These are phyloP conservation scores for Fusarium stilboides DNA, from an alignment of 2,329 filamentous ascomycete genomes.

Conservation along the genomic window DNA sequence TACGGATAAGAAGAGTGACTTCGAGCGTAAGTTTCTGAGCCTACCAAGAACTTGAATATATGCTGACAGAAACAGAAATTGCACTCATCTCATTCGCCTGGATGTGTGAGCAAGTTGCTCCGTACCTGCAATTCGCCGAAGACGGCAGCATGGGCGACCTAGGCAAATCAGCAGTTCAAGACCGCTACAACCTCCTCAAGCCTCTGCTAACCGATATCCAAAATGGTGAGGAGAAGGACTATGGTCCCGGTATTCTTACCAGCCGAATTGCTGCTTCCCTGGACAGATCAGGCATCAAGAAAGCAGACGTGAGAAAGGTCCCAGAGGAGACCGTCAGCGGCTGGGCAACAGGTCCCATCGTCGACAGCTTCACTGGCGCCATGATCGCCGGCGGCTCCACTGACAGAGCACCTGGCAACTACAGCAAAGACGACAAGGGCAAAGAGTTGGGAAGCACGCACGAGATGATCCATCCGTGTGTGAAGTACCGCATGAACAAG, in stretches of 20 bases:
- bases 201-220: slow-evolving; percentile 37
- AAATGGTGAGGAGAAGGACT: slow-evolving; percentile 39
- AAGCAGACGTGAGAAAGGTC: slow-evolving; percentile 33
- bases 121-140: slow-evolving; percentile 33
- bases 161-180: slow-evolving; percentile 37
- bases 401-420: slow-evolving; percentile 38
- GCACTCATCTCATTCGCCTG: slow-evolving; percentile 48
- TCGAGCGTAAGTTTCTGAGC: slow-evolving; percentile 38
- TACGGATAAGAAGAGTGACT: slow-evolving; percentile 45
- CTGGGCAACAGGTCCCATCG: slow-evolving; percentile 47
- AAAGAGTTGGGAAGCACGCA: slow-evolving; percentile 31
- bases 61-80: slow-evolving; percentile 41
- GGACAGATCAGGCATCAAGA: slow-evolving; percentile 35
- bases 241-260: slow-evolving; percentile 26
- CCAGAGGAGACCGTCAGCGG: slow-evolving; percentile 37
- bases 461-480: slow-evolving; percentile 45
- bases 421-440: slow-evolving; percentile 32
- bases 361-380: slow-evolving; percentile 46
- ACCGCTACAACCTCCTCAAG: slow-evolving; percentile 42
- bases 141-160: slow-evolving; percentile 30
- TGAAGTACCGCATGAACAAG: slow-evolving; percentile 45
- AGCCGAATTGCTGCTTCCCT: slow-evolving; percentile 26
- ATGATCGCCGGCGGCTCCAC: slow-evolving; percentile 34
- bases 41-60: neutral
- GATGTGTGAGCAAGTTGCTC: slow-evolving; percentile 49